Evolutionary conservation across 2,329 filamentous ascomycete species (phyloP), one percentile per base, ranked within the genome.

Genomic region (Tolypocladium capitatum): DNA sequence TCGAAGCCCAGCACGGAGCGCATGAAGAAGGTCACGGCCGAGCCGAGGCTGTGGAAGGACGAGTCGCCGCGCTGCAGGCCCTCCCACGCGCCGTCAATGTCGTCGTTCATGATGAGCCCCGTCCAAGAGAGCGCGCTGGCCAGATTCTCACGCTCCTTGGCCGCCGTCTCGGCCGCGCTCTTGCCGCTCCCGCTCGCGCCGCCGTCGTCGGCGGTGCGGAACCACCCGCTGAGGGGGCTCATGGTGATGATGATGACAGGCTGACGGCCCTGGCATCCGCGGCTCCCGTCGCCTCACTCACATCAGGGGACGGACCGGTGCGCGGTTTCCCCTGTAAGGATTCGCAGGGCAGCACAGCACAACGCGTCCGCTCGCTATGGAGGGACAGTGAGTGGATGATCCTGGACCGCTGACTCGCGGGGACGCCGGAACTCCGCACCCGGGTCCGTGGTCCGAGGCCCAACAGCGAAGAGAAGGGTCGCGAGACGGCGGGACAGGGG

Each of bases 1-100:
- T 97, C 92, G 58, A 95, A 92, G 2, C 90, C 90, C 1, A 97
- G 70, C 2, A 92, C 83, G 18, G 90, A 89, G 56, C 82, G 76
- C 65, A 97, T 82, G 62, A 97, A 97, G 41, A 80, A 80, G 20
- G 89, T 81, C 32, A 95, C 81, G 46, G 87, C 84, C 54, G 83
- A 74, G 30, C 89, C 90, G 32, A 97, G 74, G 69, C 84, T 72
- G 66, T 98, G 92, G 61, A 94, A 97, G n/a, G 86, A 79, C 6
- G 90, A 95, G 55, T 77, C 75, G 41, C 85, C 83, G 55, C 83
- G 76, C 45, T 76, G 75, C 33, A 95, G 73, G 38, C 80, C 79
- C 51, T 73, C 72, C 67, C 94, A 86, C 6, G 92, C 92, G 35
- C 79, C 81, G 33, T 88, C 85, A 51, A 97, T 83, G 66, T 97